Evolutionary conservation across 73 alveolate species (phyloP).

Genomic region (Tetrahymena elliotti): DNA sequence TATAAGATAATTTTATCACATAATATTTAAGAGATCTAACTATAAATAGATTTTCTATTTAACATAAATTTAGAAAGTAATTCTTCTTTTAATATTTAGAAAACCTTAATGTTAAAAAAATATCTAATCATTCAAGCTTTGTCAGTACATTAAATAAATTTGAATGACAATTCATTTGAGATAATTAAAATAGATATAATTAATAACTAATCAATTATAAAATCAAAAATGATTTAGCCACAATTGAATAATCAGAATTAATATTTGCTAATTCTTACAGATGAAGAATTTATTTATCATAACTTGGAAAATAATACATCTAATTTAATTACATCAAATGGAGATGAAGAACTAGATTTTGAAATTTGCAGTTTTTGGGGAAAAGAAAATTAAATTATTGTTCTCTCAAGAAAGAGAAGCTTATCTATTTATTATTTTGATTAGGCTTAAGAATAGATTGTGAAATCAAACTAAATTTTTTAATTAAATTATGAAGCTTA

Average conservation of each 20-base stretch:
- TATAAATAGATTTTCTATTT: no score
- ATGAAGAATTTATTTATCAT: no score
- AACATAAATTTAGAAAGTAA: no score
- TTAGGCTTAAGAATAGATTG: background rate
- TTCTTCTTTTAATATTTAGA: no score
- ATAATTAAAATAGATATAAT: background rate
- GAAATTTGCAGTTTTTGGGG: background rate
- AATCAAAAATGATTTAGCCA: background rate
- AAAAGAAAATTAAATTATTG: no score
- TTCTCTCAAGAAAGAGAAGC: background rate
- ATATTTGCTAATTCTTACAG: background rate
- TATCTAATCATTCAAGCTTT: background rate
- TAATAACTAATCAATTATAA: no score
- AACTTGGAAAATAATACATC: background rate
- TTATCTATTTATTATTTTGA: background rate
- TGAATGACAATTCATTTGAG: background rate
- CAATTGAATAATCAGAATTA: no score
- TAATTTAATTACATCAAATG: background rate
- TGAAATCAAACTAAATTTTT: background rate
- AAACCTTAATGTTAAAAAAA: no score
- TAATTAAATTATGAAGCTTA: background rate
- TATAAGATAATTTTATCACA: no score
- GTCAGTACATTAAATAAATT: background rate
- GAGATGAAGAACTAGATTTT: background rate
- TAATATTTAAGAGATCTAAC: background rate